These are phyloP conservation scores for Boletus barrowsii DNA, from an alignment of 768 basidiomycete species.

Conservation along the genomic window DNA sequence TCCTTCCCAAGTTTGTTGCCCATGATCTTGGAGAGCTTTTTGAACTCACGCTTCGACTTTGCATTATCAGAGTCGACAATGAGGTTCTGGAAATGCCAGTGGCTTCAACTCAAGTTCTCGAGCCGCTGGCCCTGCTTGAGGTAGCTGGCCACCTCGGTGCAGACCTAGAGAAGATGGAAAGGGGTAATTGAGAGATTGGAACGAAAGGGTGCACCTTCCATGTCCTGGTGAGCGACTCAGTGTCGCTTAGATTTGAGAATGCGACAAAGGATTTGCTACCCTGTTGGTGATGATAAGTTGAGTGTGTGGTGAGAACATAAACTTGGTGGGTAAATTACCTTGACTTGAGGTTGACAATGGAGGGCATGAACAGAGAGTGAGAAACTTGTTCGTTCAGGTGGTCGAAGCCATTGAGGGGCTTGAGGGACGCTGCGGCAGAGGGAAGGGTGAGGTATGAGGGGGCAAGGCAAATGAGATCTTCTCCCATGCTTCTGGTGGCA, in stretches of 20 bases:
- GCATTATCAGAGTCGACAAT: constrained; percentile 92
- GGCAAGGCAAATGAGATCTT: constrained; percentile 14
- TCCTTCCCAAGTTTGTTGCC: constrained; percentile 91
- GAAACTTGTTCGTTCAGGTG: background rate
- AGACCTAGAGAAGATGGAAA: constrained; percentile 52
- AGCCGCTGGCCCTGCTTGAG: constrained; percentile 89
- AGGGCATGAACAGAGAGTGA: constrained; percentile 50
- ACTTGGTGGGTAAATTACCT: constrained; percentile 40
- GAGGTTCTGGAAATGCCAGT: constrained; percentile 89
- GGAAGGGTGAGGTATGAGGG: constrained; percentile 22
- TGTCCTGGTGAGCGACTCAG: constrained; percentile 82
- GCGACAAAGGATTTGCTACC: constrained; percentile 96
- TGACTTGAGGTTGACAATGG: constrained; percentile 85
- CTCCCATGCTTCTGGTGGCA: no score
- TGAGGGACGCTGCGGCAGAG: constrained; percentile 8
- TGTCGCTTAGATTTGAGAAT: constrained; percentile 84
- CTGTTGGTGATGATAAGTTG: constrained; percentile 34
- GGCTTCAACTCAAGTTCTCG: constrained; percentile 89
- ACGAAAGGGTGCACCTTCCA: constrained; percentile 64
- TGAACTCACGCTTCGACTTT: constrained; percentile 83
- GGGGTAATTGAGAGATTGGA: background rate
- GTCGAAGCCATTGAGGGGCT: constrained; percentile 16
- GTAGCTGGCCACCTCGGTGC: constrained; percentile 86
- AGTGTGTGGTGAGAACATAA: background rate
- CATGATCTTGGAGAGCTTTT: constrained; percentile 85